These are phyloP conservation scores for Schrenkiella parvula DNA, from an alignment of 345 rosid genomes.

Conservation along the genomic window DNA sequence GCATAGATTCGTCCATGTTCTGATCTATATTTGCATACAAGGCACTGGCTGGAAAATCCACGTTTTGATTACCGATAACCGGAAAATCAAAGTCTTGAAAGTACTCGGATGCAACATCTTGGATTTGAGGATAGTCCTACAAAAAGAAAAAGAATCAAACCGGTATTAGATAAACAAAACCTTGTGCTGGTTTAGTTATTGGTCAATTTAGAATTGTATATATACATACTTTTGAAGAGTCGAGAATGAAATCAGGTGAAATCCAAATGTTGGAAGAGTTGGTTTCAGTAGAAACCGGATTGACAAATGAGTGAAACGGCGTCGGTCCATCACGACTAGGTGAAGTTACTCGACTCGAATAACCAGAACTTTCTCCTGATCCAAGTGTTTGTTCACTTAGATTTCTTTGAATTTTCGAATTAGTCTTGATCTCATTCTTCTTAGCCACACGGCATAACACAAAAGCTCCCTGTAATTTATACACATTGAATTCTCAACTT, in stretches of 20 bases:
- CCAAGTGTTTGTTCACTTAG: slow-evolving; percentile 41
- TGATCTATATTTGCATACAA: slow-evolving; percentile 33
- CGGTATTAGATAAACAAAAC: background rate
- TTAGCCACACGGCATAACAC: slow-evolving; percentile 81
- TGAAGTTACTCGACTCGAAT: slow-evolving; percentile 54
- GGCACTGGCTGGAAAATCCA: slow-evolving; percentile 44
- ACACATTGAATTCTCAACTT: background rate
- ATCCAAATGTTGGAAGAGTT: slow-evolving; percentile 50
- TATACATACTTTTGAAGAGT: slow-evolving; percentile 67
- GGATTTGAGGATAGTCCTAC: slow-evolving; percentile 58
- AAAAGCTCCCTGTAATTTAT: slow-evolving; percentile 60
- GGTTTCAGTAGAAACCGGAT: slow-evolving; percentile 27
- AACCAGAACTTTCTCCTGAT: slow-evolving; percentile 27
- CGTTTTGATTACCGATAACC: slow-evolving; percentile 8
- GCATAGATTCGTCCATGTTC: slow-evolving; percentile 35
- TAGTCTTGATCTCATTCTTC: slow-evolving; percentile 50
- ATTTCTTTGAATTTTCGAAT: slow-evolving; percentile 37
- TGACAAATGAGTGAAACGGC: slow-evolving; percentile 7
- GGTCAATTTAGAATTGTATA: background rate
- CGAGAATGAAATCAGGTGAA: slow-evolving; percentile 75
- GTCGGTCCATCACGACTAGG: slow-evolving; percentile 34
- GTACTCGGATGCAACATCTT: slow-evolving; percentile 35
- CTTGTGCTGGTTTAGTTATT: background rate
- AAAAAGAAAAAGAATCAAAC: background rate
- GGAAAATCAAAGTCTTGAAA: slow-evolving; percentile 40